Evolutionary conservation across 2,329 filamentous ascomycete species (phyloP), one percentile per base, ranked within the genome.

Genomic region (Phialocephala subalpina): DNA sequence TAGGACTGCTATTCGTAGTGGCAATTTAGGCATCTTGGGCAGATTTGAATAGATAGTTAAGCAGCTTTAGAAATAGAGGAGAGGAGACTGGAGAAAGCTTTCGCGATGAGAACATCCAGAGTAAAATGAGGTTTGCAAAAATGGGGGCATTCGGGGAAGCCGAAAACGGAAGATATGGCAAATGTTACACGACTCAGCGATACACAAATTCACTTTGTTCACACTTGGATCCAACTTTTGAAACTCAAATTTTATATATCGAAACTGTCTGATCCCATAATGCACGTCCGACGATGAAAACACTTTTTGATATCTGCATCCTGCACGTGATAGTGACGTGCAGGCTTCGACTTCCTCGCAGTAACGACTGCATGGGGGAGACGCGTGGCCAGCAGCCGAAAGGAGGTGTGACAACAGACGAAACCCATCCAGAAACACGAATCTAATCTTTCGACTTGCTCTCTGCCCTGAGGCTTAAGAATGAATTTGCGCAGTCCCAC

Each of bases 1-100:
- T 72, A 98, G 89, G 72, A 98, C 86, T 56, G 94, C 94, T 79
- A 97, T 76, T 55, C 76, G 74, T 55, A 77, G 73, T 42, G 74
- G 74, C 7, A 67, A 69, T 27, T 63, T 64, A 5, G 74, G 63
- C 75, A 77, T 77, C 49, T 42, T 67, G 29, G 35, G 20, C 4
- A 22, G 45, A 49, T 22, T 49, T 8, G 45, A 49, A 49, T 49
- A n/a, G 20, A n/a, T 22, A 12, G 5, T 49, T 49, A 25, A 20
- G 20, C 20, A 7, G 42, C 18, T 8, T 20, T 4, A 11, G 18
- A 47, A 2, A 27, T 6, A 53, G 49, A 12, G 18, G 49, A 33
- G 29, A 14, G 25, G 27, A 53, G 1, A 33, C 4, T 20, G 49
- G 29, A 53, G 9, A 33, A 3, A 29, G 25, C 29, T 4, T 29